Percentiles rank a stretch among this genome's conserved stretches.
Conservation (phyloP, 2,329 filamentous ascomycete species). For the Diaporthe aspalathi region DNA sequence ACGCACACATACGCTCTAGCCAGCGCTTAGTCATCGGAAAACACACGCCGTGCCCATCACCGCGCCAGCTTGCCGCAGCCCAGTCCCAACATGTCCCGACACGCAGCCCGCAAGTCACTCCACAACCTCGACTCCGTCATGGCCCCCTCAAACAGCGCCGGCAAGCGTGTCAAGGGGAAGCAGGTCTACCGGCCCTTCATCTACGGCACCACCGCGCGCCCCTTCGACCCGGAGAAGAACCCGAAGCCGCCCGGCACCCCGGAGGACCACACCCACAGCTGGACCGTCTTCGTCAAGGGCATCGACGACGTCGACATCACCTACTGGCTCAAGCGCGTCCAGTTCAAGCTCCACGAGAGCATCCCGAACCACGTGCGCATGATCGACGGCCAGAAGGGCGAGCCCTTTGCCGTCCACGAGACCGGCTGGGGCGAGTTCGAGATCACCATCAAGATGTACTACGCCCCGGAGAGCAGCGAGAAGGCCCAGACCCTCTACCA, state of each 20-base stretch:
- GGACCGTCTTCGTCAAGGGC: slow-evolving; percentile 93
- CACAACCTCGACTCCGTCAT: slow-evolving; percentile 51
- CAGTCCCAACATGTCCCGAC: slow-evolving; percentile 39
- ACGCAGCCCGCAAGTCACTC: slow-evolving; percentile 33
- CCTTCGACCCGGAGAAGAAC: slow-evolving; percentile 81
- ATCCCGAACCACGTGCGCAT: slow-evolving; percentile 92
- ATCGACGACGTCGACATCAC: slow-evolving; percentile 91
- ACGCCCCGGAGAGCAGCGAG: slow-evolving; percentile 86
- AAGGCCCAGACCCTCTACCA: slow-evolving; percentile 98
- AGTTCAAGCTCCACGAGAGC: slow-evolving; percentile 98
- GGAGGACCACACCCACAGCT: slow-evolving; percentile 94
- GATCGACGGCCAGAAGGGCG: slow-evolving; percentile 76
- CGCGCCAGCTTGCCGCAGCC: slow-evolving; percentile 4
- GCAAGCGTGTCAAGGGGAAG: slow-evolving; percentile 73
- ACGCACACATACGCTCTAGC: slow-evolving; percentile 2
- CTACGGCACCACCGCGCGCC: slow-evolving; percentile 83
- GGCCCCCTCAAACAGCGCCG: slow-evolving; percentile 68
- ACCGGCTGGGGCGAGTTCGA: slow-evolving; percentile 99
- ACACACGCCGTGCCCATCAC: neutral
- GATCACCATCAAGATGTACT: slow-evolving; percentile 95
- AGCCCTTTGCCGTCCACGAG: slow-evolving; percentile 85
- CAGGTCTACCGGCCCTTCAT: slow-evolving; percentile 75
- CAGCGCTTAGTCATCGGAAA: slow-evolving; percentile 10
- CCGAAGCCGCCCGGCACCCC: slow-evolving; percentile 82
- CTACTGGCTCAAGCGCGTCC: slow-evolving; percentile 95